Conservation (phyloP, 2,329 filamentous ascomycete genomes). For the Aspergillus sergii region DNA sequence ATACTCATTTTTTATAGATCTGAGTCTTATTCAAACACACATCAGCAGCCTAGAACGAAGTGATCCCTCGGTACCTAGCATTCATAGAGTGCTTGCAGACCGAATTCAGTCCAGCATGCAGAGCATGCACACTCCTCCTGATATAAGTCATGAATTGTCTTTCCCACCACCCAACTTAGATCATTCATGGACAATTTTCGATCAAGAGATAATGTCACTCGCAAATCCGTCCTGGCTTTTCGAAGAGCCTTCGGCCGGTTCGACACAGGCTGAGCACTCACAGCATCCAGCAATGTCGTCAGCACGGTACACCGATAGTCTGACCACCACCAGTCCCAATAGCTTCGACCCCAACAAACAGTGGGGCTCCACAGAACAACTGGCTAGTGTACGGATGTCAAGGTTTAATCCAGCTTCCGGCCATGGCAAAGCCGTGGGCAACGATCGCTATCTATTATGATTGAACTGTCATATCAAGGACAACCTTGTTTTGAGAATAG, state of each 20-base stretch:
- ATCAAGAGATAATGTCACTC: constrained; percentile 33
- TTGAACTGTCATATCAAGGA: not conserved
- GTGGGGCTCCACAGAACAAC: constrained; percentile 2
- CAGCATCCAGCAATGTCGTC: not conserved
- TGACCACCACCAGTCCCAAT: not conserved
- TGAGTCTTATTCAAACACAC: constrained; percentile 30
- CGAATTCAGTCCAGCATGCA: constrained; percentile 31
- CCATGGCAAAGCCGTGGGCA: not conserved
- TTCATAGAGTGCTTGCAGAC: constrained; percentile 28
- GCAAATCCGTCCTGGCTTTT: constrained; percentile 33
- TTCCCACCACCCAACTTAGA: constrained; percentile 25
- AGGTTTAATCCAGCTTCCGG: constrained; percentile 2
- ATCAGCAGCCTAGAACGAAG: constrained; percentile 26
- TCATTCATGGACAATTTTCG: constrained; percentile 34
- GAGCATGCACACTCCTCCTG: constrained; percentile 32
- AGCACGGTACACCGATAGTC: not conserved
- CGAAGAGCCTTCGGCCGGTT: constrained; percentile 15
- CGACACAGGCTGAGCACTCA: not conserved
- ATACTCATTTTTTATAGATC: constrained; percentile 15
- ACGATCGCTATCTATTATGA: constrained; percentile 4
- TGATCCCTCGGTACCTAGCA: constrained; percentile 25
- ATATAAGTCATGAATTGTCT: constrained; percentile 22
- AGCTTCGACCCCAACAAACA: constrained; percentile 3
- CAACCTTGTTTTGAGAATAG: not conserved
- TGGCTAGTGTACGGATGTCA: not conserved